Base-by-base conservation (phyloP, 441 rosid species). In the Adansonia gregorii region DNA sequence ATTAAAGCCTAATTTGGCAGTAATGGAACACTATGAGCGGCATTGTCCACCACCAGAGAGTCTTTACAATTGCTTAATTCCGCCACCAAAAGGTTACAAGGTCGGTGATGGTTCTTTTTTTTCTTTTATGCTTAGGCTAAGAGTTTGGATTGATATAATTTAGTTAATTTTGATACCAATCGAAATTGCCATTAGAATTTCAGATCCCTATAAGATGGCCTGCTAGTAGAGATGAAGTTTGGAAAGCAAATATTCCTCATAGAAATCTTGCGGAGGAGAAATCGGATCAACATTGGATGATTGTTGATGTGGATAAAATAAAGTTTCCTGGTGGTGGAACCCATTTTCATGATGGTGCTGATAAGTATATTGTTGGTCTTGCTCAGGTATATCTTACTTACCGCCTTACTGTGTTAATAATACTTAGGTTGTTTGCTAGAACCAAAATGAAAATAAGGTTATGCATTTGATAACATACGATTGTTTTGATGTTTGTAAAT, bases 261-360 rank as follows among this genome's bases (percentile, higher is more conserved):
- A 92, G 97, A 0, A 97, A 95, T 76, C 98, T 95, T 59, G 98
- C 99, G 0, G 85, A 88, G 75, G 97, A 95, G 92, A 95, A 95
- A 76, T 93, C 98, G 0, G 99, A 95, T 86, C 98, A 95, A 89
- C 92, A 93, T 76, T 95, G 98, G 98, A 95, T 95, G 98, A 92
- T 95, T 60, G 94, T 93, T 20, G 89, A 89, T 24, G 97, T 98
- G 41, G 97, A 93, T 20, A 93, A 93, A 90, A 93, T 95, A 71
- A 90, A 88, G 83, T 95, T 95, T 76, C 99, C 98, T 0, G 99
- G 99, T 4, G 99, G 98, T 66, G 99, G 99, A 78, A 95, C 98
- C 10, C 99, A 93, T 88, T 95, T 95, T 70, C 99, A 95, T 74
- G 7, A 88, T 66, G 99, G 99, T 76, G 99, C 99, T 79, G 94